These are phyloP conservation scores for Clonostachys chloroleuca DNA, from an alignment of 2,329 filamentous ascomycete species.

Conservation along the genomic window DNA sequence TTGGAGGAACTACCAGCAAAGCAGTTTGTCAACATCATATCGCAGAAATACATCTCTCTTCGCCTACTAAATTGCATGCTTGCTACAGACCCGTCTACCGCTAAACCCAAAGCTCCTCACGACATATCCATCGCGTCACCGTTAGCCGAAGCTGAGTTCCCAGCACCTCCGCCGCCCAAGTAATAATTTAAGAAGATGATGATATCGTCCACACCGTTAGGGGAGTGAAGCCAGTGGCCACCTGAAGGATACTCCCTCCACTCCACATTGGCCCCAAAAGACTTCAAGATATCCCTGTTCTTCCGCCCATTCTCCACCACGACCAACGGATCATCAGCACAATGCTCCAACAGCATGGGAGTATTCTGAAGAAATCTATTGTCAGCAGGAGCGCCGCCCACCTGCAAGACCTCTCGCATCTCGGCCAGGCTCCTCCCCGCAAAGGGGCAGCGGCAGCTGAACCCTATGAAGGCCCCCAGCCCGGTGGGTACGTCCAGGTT, in stretches of 20 bases:
- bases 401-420: constrained; percentile 21
- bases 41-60: too few relatives aligned
- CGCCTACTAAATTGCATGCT: too few relatives aligned
- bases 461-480: constrained; percentile 28
- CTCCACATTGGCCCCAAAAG: constrained; percentile 28
- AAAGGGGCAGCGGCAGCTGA: constrained; percentile 30
- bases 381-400: background rate
- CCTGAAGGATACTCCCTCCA: constrained; percentile 37
- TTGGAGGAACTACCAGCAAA: too few relatives aligned
- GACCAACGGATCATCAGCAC: constrained; percentile 35
- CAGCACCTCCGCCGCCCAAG: too few relatives aligned
- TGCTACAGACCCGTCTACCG: too few relatives aligned
- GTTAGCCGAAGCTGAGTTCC: too few relatives aligned
- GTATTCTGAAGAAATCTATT: constrained; percentile 23
- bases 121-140: too few relatives aligned
- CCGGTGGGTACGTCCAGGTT: constrained; percentile 16
- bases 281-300: constrained; percentile 23
- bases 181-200: constrained; percentile 19
- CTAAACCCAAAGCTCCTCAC: too few relatives aligned
- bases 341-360: constrained; percentile 39
- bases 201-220: constrained; percentile 34
- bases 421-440: constrained; percentile 17
- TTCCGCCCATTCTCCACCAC: constrained; percentile 25
- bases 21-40: too few relatives aligned
- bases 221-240: constrained; percentile 38